Base-by-base conservation (phyloP, 192 early-diverging fungal genomes). In the Umbelopsis ramanniana region DNA sequence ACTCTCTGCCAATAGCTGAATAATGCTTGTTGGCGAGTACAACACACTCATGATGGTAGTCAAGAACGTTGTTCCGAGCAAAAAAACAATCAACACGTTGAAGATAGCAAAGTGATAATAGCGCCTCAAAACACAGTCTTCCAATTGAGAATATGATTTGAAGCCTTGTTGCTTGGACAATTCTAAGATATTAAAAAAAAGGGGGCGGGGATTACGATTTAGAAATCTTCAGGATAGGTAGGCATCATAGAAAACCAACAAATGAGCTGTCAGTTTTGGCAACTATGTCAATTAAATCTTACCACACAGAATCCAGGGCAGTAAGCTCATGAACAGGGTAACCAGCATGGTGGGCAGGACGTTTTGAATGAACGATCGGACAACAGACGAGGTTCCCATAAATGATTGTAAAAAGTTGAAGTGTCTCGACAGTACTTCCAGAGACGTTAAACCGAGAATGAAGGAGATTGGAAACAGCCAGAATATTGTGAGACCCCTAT, bases 31-130 rank as follows among this genome's bases (percentile, higher is more conserved):
- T 10, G 88, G 88, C 43, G 79, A 66, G 35, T 83, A 78, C 10
- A 88, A 53, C 4, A 86, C 67, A 10, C 79, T 72, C 14, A 85
- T 38, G 52, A 89, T 86, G 12, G 84, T 82, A 9, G 78, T 75
- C 10, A 89, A 60, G 52, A 89, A 86, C 4, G 86, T 79, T 0
- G 80, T 85, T 55, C 88, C 88, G 9, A 88, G 66, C 35, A 86
- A 77, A 48, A 89, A 89, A 1, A 89, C 87, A 52, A 89, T 83
- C 35, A 89, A 76, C 0, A 88, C 84, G 63, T 89, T 89, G 76
- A 89, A 89, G 22, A 89, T 85, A 23, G 86, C 74, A 72, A 89
- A 89, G 52, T 84, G 82, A 46, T 87, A 88, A 60, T 88, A 87
- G 11, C 88, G 82, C 1, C 78, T 66, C 1, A 89, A 76, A 0